phyloP scores from a whole-genome alignment of 805 yeast species.

The Millerago galiae region DNA sequence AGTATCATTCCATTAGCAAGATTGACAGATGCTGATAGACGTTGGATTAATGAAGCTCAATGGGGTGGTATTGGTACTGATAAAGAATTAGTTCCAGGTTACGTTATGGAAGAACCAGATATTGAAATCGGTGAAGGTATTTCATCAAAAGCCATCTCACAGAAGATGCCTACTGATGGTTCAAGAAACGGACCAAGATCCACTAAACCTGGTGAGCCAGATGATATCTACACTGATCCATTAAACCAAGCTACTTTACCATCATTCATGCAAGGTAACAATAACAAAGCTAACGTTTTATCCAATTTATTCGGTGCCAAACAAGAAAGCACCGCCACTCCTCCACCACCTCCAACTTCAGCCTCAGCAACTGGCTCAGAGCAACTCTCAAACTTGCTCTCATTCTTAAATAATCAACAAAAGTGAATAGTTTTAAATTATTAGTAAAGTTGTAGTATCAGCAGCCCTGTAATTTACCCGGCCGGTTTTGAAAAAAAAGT shows the following conservation, averaged over 20 bases:
- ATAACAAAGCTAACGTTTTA: constrained; percentile 40
- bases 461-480: not conserved
- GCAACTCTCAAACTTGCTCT: constrained; percentile 36
- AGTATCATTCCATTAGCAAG: constrained; percentile 82
- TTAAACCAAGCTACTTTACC: constrained; percentile 20
- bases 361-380: constrained; percentile 28
- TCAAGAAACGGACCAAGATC: constrained; percentile 83
- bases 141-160: constrained; percentile 84
- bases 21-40: constrained; percentile 87
- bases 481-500: not conserved
- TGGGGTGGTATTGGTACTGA: constrained; percentile 96
- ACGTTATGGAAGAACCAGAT: constrained; percentile 94
- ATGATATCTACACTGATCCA: constrained; percentile 25
- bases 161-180: constrained; percentile 88
- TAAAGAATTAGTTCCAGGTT: constrained; percentile 65
- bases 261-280: constrained; percentile 28
- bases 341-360: constrained; percentile 5
- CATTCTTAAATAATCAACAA: constrained; percentile 35
- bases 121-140: constrained; percentile 94
- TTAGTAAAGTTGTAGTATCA: no score
- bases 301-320: constrained; percentile 36
- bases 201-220: constrained; percentile 53
- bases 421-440: constrained; percentile 6
- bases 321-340: no score
- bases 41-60: constrained; percentile 85